A percentile compares a stretch with the other conserved stretches of the same genome.
Evolutionary conservation across 2,329 filamentous ascomycete genomes (phyloP).

Genomic region (Capronia coronata): DNA sequence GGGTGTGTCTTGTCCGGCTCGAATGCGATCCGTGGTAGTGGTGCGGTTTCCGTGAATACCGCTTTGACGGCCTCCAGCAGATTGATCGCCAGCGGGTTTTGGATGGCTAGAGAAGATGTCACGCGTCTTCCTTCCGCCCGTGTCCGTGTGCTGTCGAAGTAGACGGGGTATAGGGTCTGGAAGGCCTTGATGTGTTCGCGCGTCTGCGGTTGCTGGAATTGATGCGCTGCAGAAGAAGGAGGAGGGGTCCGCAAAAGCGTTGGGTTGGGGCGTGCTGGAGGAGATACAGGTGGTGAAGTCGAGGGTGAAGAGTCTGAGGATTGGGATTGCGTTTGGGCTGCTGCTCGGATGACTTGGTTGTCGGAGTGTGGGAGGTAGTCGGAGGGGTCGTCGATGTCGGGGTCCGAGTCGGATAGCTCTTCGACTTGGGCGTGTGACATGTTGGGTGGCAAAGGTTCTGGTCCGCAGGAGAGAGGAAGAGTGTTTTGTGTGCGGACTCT

Average conservation of each 20-base stretch:
- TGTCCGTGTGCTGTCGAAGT: conserved; percentile 70
- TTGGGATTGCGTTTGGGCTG: conserved; percentile 29
- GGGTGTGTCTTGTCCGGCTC: conserved; percentile 91
- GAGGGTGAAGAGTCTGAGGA: conserved; percentile 6
- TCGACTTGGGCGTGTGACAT: conserved; percentile 87
- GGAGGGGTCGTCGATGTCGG: conserved; percentile 74
- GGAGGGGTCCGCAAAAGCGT: conserved; percentile 43
- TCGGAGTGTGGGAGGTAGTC: conserved; percentile 49
- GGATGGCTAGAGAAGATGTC: conserved; percentile 61
- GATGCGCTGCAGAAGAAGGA: conserved; percentile 26
- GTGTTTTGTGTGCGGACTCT: no score
- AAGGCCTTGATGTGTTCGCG: conserved; percentile 62
- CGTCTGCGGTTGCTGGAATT: conserved; percentile 42
- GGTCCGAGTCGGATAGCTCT: conserved; percentile 87
- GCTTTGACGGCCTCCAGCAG: conserved; percentile 75
- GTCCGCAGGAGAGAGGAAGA: no score
- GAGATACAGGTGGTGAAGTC: conserved; percentile 27
- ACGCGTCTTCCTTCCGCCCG: conserved; percentile 79
- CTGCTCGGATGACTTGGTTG: conserved; percentile 36
- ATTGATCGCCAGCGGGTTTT: conserved; percentile 79
- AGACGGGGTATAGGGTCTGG: conserved; percentile 89
- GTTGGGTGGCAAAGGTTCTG: not conserved
- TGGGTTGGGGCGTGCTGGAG: conserved; percentile 32
- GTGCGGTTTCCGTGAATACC: conserved; percentile 47
- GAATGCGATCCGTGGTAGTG: conserved; percentile 52